These are phyloP conservation scores for Pseudogymnoascus pannorum DNA, from an alignment of 2,329 filamentous ascomycete genomes.

Conservation along the genomic window DNA sequence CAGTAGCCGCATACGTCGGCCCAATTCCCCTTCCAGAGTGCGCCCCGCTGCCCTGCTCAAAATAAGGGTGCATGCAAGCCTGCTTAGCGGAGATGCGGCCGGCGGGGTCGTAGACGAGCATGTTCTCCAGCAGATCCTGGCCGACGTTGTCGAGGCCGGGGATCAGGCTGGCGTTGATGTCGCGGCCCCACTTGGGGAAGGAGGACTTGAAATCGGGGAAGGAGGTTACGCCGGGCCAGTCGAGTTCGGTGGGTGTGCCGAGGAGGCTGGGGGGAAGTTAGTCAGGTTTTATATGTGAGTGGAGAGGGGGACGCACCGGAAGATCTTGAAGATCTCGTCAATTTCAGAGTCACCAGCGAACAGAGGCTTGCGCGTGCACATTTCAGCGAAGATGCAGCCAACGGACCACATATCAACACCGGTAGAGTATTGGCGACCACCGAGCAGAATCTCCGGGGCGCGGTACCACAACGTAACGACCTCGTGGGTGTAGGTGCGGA, in stretches of 20 bases:
- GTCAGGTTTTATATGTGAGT: slow-evolving; percentile 11
- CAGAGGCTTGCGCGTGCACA: slow-evolving; percentile 88
- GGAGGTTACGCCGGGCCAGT: slow-evolving; percentile 88
- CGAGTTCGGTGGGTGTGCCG: slow-evolving; percentile 72
- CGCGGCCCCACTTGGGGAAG: slow-evolving; percentile 84
- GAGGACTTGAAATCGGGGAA: slow-evolving; percentile 90
- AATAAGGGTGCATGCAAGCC: slow-evolving; percentile 78
- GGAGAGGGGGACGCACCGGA: slow-evolving; percentile 53
- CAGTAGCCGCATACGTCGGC: slow-evolving; percentile 23
- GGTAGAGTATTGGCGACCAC: slow-evolving; percentile 86
- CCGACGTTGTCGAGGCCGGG: slow-evolving; percentile 65
- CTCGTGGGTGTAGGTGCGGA: slow-evolving; percentile 90
- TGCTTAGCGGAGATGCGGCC: slow-evolving; percentile 85
- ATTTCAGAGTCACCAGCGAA: slow-evolving; percentile 92
- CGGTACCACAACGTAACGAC: slow-evolving; percentile 94
- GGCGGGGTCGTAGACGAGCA: slow-evolving; percentile 83
- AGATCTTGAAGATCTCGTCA: slow-evolving; percentile 92
- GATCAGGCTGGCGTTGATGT: slow-evolving; percentile 58
- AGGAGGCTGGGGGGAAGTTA: slow-evolving; percentile 49
- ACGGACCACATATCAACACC: slow-evolving; percentile 96
- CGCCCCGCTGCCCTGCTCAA: slow-evolving; percentile 38
- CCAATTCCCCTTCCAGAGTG: slow-evolving; percentile 29
- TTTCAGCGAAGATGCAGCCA: slow-evolving; percentile 91
- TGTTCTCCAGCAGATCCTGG: slow-evolving; percentile 57
- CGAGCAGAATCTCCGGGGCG: slow-evolving; percentile 81